Evolutionary conservation across 2,329 filamentous ascomycete species (phyloP).

Genomic region (Aspergillus proliferans): DNA sequence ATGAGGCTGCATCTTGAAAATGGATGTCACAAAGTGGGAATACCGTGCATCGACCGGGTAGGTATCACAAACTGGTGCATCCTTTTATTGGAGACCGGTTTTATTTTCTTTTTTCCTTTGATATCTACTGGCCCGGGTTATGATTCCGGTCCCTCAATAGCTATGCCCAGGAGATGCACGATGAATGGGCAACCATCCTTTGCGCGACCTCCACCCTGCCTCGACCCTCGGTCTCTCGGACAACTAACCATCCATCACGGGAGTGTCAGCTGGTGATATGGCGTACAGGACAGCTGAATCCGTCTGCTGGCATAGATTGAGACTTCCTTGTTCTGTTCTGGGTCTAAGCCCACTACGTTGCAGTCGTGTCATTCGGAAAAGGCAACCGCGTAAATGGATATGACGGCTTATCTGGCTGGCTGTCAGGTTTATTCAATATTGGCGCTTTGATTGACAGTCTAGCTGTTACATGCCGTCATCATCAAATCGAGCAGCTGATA

Average conservation of each 20-base stretch:
- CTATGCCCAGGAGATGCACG: background rate
- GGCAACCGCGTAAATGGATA: no score
- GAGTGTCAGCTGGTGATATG: background rate
- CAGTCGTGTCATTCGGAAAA: no score
- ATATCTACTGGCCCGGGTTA: background rate
- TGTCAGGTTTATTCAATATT: no score
- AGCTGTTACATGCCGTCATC: no score
- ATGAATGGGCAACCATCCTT: background rate
- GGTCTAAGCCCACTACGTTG: no score
- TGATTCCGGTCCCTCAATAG: background rate
- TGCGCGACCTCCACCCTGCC: background rate
- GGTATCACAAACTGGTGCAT: no score
- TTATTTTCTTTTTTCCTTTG: background rate
- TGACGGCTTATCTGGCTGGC: no score
- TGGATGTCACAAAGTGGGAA: no score
- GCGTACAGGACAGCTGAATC: background rate
- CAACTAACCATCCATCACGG: background rate
- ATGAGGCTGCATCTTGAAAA: background rate
- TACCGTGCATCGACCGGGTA: no score
- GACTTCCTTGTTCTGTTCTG: background rate
- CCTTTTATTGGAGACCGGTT: no score
- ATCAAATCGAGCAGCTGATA: no score
- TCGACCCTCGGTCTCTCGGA: background rate
- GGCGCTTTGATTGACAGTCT: no score
- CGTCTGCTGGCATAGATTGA: background rate